Evolutionary conservation across 352 stramenopile genomes (phyloP).

Genomic region (Phytophthora foliorum): DNA sequence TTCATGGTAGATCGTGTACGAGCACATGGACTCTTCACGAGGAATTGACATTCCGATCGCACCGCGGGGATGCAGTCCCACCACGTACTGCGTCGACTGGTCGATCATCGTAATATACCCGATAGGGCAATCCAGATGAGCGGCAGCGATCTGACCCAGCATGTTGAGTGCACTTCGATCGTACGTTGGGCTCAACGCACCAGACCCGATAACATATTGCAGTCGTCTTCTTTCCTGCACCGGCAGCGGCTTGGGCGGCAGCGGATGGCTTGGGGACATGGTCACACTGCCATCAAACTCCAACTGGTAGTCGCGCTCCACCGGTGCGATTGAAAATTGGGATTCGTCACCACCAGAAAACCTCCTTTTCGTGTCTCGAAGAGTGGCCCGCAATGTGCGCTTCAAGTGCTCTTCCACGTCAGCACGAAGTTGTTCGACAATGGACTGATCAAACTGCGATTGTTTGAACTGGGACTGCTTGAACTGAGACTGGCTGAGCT

Average conservation of each 20-base stretch:
- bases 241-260: constrained; percentile 49
- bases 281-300: constrained; percentile 58
- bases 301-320: constrained; percentile 59
- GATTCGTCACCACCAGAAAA: constrained; percentile 37
- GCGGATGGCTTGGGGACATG: constrained; percentile 46
- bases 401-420: constrained; percentile 44
- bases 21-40: constrained; percentile 69
- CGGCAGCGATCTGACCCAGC: constrained; percentile 55
- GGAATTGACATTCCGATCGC: constrained; percentile 44
- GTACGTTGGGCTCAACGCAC: constrained; percentile 52
- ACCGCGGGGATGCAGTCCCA: constrained; percentile 44
- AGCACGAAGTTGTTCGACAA: constrained; percentile 35
- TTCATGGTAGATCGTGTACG: constrained; percentile 71
- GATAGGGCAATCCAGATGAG: constrained; percentile 63
- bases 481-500: constrained; percentile 9
- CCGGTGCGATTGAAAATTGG: constrained; percentile 42
- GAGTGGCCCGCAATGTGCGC: constrained; percentile 32
- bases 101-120: constrained; percentile 75
- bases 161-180: constrained; percentile 66
- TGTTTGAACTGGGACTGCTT: constrained; percentile 33
- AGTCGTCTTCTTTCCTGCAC: constrained; percentile 52
- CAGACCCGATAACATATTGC: constrained; percentile 52
- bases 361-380: constrained; percentile 25
- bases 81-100: constrained; percentile 55
- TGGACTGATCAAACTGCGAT: constrained; percentile 29